Percentiles rank a stretch among this genome's conserved stretches.
These are phyloP conservation scores for Monotropa hypopitys DNA, from an alignment of 179 eudicot genomes.

Conservation along the genomic window DNA sequence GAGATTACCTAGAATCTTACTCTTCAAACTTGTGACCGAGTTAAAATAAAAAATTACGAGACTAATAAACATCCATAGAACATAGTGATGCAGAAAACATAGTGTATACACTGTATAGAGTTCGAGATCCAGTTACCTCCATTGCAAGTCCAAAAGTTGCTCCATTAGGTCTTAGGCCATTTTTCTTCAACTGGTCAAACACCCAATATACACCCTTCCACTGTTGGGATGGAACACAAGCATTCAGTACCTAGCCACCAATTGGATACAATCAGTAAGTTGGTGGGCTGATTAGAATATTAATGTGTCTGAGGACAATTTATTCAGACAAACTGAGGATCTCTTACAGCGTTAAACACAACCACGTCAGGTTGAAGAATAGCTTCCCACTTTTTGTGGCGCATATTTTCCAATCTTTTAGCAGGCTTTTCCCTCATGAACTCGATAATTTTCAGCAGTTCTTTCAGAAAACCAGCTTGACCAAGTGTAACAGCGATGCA, in stretches of 20 bases:
- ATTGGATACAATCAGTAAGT: neutral
- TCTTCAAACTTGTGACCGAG: neutral
- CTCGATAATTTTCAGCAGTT: slow-evolving; percentile 56
- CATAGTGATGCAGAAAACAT: neutral
- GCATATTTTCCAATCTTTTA: slow-evolving; percentile 41
- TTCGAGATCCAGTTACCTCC: slow-evolving; percentile 50
- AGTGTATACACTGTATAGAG: no score
- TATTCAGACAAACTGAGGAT: neutral
- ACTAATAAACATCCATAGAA: neutral
- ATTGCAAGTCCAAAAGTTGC: slow-evolving; percentile 96
- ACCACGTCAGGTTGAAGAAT: slow-evolving; percentile 76
- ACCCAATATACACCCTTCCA: slow-evolving; percentile 99
- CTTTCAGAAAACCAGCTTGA: slow-evolving; percentile 83
- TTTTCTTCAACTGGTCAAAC: slow-evolving; percentile 61
- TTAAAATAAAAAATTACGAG: neutral
- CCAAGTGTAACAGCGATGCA: slow-evolving; percentile 77
- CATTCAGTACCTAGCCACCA: slow-evolving; percentile 61
- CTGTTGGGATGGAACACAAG: slow-evolving; percentile 62
- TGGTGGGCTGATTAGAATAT: neutral
- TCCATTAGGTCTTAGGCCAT: slow-evolving; percentile 54
- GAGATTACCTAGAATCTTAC: neutral
- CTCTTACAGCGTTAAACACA: slow-evolving; percentile 78
- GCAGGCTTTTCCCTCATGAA: slow-evolving; percentile 65
- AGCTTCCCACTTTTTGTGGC: slow-evolving; percentile 64
- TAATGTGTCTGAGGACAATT: neutral